phyloP scores from a whole-genome alignment of 1,284 basidiomycete genomes.

The Pseudozyma thailandica region DNA sequence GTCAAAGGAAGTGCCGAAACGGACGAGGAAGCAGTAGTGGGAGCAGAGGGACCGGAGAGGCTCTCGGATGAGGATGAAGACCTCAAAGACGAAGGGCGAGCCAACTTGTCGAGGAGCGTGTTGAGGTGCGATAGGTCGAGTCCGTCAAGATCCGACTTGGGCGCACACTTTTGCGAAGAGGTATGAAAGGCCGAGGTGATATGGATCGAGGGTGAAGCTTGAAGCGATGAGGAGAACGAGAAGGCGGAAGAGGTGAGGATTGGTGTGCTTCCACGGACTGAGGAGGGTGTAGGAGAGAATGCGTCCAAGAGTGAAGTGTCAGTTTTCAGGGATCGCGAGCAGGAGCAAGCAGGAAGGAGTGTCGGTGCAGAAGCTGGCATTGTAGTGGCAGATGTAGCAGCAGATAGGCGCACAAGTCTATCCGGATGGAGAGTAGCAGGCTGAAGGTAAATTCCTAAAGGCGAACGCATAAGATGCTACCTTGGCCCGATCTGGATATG shows the following conservation, averaged over 20 bases:
- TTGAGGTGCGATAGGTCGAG: constrained; percentile 46
- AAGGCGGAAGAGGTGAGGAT: constrained; percentile 24
- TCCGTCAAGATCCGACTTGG: constrained; percentile 16
- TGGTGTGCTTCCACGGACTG: constrained; percentile 30
- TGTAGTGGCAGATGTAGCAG: not conserved
- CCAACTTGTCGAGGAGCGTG: constrained; percentile 42
- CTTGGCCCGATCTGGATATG: not conserved
- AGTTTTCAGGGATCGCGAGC: constrained; percentile 22
- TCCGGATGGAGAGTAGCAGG: not conserved
- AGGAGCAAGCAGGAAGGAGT: constrained; percentile 20
- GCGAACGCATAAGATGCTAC: not conserved
- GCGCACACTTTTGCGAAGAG: constrained; percentile 2
- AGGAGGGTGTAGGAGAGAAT: not conserved
- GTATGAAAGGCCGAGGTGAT: constrained; percentile 21
- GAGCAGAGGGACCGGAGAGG: constrained; percentile 11
- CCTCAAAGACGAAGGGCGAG: constrained; percentile 23
- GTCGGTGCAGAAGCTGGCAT: constrained; percentile 1
- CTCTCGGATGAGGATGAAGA: constrained; percentile 17
- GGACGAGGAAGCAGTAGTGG: constrained; percentile 18
- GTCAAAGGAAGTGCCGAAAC: constrained; percentile 30
- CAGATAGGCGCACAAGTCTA: not conserved
- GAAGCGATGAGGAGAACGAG: constrained; percentile 14
- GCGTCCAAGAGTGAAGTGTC: constrained; percentile 11
- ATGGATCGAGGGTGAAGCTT: constrained; percentile 14
- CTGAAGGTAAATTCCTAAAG: not conserved